Evolutionary conservation across 2,329 filamentous ascomycete genomes (phyloP).

Genomic region (Orbilia blumenaviensis): DNA sequence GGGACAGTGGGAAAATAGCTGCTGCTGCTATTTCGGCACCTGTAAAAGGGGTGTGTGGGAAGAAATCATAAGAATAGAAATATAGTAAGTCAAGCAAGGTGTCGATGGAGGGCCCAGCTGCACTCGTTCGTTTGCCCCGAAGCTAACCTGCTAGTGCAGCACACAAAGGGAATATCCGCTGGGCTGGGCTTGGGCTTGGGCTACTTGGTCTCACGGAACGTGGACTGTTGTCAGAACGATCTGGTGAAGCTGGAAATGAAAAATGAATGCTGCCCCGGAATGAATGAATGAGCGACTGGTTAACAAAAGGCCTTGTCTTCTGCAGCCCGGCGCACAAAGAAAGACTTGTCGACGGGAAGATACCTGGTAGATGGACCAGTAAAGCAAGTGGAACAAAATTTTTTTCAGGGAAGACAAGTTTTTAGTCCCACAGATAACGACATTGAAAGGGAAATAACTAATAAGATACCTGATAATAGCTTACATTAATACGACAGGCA

Average conservation of each 20-base stretch:
- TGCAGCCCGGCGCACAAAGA: not conserved
- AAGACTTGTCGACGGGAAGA: not conserved
- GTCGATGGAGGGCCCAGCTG: not conserved
- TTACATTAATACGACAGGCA: not conserved
- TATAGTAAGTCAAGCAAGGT: not conserved
- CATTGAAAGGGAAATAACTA: not conserved
- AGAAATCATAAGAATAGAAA: not conserved
- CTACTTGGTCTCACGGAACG: not conserved
- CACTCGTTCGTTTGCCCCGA: conserved; percentile 9
- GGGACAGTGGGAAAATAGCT: no score
- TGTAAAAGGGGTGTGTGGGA: not conserved
- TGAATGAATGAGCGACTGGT: conserved; percentile 3
- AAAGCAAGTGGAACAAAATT: not conserved
- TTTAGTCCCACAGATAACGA: not conserved
- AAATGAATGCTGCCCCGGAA: not conserved
- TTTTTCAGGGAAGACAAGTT: not conserved
- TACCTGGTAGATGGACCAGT: not conserved
- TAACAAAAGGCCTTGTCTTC: not conserved
- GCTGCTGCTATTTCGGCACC: not conserved
- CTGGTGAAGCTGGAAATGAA: not conserved
- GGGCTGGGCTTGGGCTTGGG: not conserved
- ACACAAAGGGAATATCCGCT: not conserved
- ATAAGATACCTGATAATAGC: no score
- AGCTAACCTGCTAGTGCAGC: not conserved
- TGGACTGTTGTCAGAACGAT: not conserved